phyloP scores from a whole-genome alignment of 768 basidiomycete species.

The Aureoboletus auriporus region DNA sequence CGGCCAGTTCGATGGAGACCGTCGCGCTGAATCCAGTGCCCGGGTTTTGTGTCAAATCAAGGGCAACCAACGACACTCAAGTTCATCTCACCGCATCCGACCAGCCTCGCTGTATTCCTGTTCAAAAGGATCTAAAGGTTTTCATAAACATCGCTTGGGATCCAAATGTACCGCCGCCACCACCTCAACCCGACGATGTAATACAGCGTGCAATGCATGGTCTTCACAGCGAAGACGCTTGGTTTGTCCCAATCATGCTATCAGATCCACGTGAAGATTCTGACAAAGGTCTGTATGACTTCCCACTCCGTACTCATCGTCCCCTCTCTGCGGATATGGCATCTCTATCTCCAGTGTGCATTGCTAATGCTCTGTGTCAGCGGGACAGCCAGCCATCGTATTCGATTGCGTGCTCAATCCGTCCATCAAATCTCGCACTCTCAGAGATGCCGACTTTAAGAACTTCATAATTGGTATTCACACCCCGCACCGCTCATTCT shows the following conservation, averaged over 20 bases:
- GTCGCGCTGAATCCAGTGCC: conserved; percentile 52
- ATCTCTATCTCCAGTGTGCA: conserved; percentile 14
- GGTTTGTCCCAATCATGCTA: conserved; percentile 69
- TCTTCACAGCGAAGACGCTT: conserved; percentile 43
- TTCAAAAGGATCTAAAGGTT: conserved; percentile 54
- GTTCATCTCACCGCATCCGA: conserved; percentile 12
- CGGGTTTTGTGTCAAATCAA: conserved; percentile 71
- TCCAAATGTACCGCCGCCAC: conserved; percentile 61
- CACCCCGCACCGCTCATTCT: background rate
- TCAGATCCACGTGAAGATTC: conserved; percentile 58
- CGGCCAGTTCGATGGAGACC: conserved; percentile 17
- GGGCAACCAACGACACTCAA: conserved; percentile 38
- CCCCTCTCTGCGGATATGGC: background rate
- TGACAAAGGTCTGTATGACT: conserved; percentile 59
- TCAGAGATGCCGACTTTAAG: conserved; percentile 63
- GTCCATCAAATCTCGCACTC: conserved; percentile 53
- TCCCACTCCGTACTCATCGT: conserved; percentile 5
- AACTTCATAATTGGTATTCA: conserved; percentile 60
- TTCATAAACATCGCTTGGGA: conserved; percentile 79
- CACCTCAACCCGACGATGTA: conserved; percentile 52
- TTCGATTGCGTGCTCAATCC: conserved; percentile 70
- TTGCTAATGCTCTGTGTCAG: conserved; percentile 33
- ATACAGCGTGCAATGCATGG: conserved; percentile 58
- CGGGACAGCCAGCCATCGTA: conserved; percentile 64
- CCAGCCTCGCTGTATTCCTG: conserved; percentile 6